Base-by-base conservation (phyloP, 2,329 filamentous ascomycete genomes). In the Colletotrichum liaoningense region DNA sequence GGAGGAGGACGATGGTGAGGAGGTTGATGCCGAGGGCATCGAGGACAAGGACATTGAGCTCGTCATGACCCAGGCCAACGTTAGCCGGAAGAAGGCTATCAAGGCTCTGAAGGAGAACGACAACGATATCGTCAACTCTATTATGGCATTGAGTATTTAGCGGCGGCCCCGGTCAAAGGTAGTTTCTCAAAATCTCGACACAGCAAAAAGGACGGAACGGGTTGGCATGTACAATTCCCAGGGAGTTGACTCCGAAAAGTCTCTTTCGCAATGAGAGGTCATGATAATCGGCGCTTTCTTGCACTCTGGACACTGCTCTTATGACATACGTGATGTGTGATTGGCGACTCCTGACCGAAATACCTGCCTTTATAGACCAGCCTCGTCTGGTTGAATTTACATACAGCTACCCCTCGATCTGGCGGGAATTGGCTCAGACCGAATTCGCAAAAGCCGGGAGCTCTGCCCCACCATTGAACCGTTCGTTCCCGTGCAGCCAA, bases 51-150 rank as follows among this genome's bases (percentile, higher is more conserved):
- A 99, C 85, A 99, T 99, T 82, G 97, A 99, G 87, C 91, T 99
- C 73, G 97, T 99, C 85, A 98, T 98, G 95, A 95, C 94, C 79
- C 96, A 99, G 88, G 97, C 97, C 80, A 97, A 89, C 81, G 97
- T 99, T 80, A 98, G 95, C 80, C 92, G 97, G 85, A 98, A 97
- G 89, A 98, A 98, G 92, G 97, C 97, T 75, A 92, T 99, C 88
- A 99, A 98, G 89, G 97, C 97, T 70, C 90, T 99, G 83, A 95
- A 95, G 89, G 97, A 98, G 89, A 99, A 99, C 84, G 96, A 98
- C 88, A 98, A 98, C 82, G 97, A 99, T 84, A 99, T 99, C 88
- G 97, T 99, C 89, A 99, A 99, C 91, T 98, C 97, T 80, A 99
- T 99, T 88, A 99, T 99, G 97, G 95, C 96, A 79, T 88, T 99